phyloP scores from a whole-genome alignment of 2,329 filamentous ascomycete species.

The Raffaelea ambrosiae region DNA sequence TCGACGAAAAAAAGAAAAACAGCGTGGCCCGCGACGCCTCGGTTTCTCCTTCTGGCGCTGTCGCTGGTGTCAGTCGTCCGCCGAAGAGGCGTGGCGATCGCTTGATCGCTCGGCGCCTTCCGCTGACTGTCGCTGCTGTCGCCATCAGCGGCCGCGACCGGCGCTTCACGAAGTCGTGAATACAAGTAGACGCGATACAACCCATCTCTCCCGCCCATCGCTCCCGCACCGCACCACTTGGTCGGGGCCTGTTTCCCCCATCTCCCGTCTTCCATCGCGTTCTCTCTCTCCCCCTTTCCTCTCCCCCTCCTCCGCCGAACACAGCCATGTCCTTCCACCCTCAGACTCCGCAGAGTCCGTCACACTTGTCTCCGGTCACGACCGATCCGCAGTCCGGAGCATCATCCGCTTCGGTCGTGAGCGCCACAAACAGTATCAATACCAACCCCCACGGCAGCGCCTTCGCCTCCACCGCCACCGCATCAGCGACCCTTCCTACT shows the following conservation, averaged over 20 bases:
- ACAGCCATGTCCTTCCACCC: conserved; percentile 58
- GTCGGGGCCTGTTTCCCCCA: too few species aligned
- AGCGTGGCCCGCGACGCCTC: conserved; percentile 1
- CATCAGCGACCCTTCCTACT: conserved; percentile 44
- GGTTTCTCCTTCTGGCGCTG: conserved; percentile 4
- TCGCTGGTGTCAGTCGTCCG: conserved; percentile 6
- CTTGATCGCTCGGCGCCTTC: conserved; percentile 1
- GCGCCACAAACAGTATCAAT: conserved; percentile 28
- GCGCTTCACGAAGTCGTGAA: too few species aligned
- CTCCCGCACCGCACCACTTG: too few species aligned
- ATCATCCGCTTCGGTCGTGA: conserved; percentile 7
- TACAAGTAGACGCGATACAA: too few species aligned
- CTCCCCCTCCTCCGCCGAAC: conserved; percentile 11
- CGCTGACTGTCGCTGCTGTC: too few species aligned
- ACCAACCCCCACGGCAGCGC: conserved; percentile 24
- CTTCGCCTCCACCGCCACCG: conserved; percentile 39
- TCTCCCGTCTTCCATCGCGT: too few species aligned
- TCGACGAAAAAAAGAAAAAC: too few species aligned
- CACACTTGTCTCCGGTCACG: conserved; percentile 49
- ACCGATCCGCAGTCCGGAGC: conserved; percentile 37
- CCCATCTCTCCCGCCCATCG: too few species aligned
- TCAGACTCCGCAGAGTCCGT: conserved; percentile 60
- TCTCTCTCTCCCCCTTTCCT: neutral
- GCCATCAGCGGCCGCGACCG: too few species aligned
- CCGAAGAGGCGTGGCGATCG: conserved; percentile 7